Base-by-base conservation (phyloP, 78 protist species). In the Dictyostelium purpureum region DNA sequence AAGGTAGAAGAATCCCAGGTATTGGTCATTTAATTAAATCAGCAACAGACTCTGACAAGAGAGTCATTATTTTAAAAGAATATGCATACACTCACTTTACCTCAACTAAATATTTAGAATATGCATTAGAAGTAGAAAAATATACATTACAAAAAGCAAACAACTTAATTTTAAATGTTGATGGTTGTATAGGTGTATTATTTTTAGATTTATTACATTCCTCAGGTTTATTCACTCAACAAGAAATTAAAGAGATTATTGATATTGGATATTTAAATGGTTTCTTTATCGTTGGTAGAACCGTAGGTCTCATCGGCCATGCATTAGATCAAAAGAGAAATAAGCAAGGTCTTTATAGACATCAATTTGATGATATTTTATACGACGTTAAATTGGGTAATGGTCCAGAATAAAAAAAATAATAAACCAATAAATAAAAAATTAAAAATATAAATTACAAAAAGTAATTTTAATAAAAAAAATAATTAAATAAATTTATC, bases 1-100 rank as follows among this genome's bases (percentile, higher is more conserved):
- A 90, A 73, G 88, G 96, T 79, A 56, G 90, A 80, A 96, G 92
- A 69, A 97, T 98, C 61, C 93, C 92, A 49, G 99, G 99, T 33
- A 97, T 98, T 63, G 99, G 99, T n/a, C 99, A 98, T 94, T 43
- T 89, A 42, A 82, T 98, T 81, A 98, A 98, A 92, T 75, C 96
- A 14, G 79, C 89, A 2, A 93, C 94, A 63, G 97, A 97, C 87
- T 96, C 96, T 19, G 99, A 98, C 91, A 94, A 74, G 89, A 96
- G 99, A 40, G 99, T 98, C 19, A 78, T 45, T 16, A 12, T 97
- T 24, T 35, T 98, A 38, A 78, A 81, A 75, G 87, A 96, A 24
- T 98, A 65, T 59, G 47, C 89, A n/a, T 70, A 76, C 49, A 54
- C 77, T 40, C 88, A 88, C 59, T 79, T 79, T 45, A 28, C 76